Percentiles rank a stretch among this genome's conserved stretches.
phyloP scores from a whole-genome alignment of 2,329 filamentous ascomycete genomes.

The Gremmenia infestans region DNA sequence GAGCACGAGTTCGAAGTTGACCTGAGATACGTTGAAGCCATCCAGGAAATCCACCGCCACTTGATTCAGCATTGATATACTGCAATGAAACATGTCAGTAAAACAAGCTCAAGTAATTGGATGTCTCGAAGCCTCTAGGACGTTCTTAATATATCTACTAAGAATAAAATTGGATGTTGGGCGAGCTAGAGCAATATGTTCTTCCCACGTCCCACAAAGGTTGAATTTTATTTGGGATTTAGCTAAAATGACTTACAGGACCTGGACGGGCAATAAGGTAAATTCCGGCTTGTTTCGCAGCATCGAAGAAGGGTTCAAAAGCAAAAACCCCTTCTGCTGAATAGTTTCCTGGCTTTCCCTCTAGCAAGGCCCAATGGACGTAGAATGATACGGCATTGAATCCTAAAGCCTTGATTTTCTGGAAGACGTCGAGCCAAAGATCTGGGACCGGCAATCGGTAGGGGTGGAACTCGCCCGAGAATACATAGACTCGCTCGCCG shows the following conservation, averaged over 20 bases:
- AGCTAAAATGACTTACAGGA: constrained; percentile 17
- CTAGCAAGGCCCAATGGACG: constrained; percentile 70
- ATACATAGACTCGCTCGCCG: constrained; percentile 58
- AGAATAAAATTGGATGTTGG: too few relatives aligned
- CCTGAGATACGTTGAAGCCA: constrained; percentile 70
- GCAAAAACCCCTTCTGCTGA: constrained; percentile 67
- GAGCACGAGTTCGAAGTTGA: constrained; percentile 55
- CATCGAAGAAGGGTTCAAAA: constrained; percentile 70
- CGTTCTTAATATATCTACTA: too few relatives aligned
- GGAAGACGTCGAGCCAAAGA: constrained; percentile 68
- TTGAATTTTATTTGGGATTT: too few relatives aligned
- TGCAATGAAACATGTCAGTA: constrained; percentile 20
- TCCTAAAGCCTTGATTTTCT: constrained; percentile 77
- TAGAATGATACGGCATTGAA: constrained; percentile 80
- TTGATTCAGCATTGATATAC: constrained; percentile 76
- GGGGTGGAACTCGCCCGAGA: constrained; percentile 60
- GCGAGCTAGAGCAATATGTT: too few relatives aligned
- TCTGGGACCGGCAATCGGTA: constrained; percentile 55
- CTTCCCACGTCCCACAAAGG: too few relatives aligned
- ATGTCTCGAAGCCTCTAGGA: too few relatives aligned
- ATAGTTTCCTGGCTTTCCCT: constrained; percentile 68
- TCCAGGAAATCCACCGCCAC: constrained; percentile 74
- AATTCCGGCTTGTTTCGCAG: constrained; percentile 66
- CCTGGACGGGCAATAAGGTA: constrained; percentile 60
- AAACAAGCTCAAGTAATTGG: neutral